Evolutionary conservation across 2,329 filamentous ascomycete genomes (phyloP), one percentile per base, ranked within the genome.

Genomic region (Curvularia eragrostidis): DNA sequence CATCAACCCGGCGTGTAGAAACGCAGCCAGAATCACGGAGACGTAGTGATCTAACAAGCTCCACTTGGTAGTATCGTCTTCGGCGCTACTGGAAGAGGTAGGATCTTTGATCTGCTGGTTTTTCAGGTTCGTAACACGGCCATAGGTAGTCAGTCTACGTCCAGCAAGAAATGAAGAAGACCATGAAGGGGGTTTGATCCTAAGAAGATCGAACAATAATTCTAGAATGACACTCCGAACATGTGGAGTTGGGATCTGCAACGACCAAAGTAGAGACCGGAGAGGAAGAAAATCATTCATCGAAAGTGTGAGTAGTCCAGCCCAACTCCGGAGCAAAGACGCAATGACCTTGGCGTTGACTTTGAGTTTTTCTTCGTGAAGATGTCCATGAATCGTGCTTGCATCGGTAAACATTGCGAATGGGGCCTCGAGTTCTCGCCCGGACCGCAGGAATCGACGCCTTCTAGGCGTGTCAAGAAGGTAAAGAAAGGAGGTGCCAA

Each of bases 31-130:
- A 32, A 98, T 83, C 12, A 98, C 84, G 12, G 94, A 91, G 0
- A 92, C 96, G 72, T 97, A 99, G 77, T 99, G 96, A 62, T 96
- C 91, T 18, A 97, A 88, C 57, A 99, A 88, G 69, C 92, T 96
- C 67, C 80, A 78, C 59, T 93, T 81, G 56, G 78, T 76, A 3
- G 77, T 89, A 64, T 91, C 89, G 32, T 87, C 87, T 19, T 85
- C 84, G 8, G 88, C 83, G 54, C 91, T 90, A 54, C 91, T 90
- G 41, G 91, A 86, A 19, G 84, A 81, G 32, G 72, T 71, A 18
- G 77, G 73, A 34, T 85, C 84, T 36, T 84, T 77, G 56, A 82
- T 82, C 7, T 81, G 73, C 21, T 84, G 80, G 30, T 88, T 83
- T 65, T 91, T 92, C 50, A 98, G 80, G 59, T 92, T 95, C 7